These are phyloP conservation scores for Dendrobium huoshanense DNA, from an alignment of 106 monocot genomes.

Conservation along the genomic window DNA sequence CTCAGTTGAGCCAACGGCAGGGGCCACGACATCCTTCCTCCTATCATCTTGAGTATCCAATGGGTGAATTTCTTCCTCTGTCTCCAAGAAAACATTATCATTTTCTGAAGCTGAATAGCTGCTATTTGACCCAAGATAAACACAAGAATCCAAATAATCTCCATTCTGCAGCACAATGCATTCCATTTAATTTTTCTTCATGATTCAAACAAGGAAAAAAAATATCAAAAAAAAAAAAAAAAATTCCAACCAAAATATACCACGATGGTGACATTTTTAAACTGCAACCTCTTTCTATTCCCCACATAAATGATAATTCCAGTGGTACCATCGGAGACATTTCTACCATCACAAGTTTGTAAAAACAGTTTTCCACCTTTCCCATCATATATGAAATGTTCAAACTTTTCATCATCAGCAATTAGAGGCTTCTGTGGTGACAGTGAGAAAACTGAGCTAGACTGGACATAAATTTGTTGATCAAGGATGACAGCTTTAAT, in stretches of 20 bases:
- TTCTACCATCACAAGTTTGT: constrained; percentile 42
- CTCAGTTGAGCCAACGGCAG: constrained; percentile 30
- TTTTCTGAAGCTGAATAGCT: constrained; percentile 73
- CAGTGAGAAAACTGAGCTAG: constrained; percentile 45
- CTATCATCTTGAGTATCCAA: constrained; percentile 21
- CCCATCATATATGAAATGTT: constrained; percentile 93
- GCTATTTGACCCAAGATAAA: constrained; percentile 80
- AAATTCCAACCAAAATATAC: constrained; percentile 27
- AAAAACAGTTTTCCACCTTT: constrained; percentile 78
- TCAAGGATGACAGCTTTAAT: constrained; percentile 52
- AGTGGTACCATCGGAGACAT: constrained; percentile 23
- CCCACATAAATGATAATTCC: constrained; percentile 74
- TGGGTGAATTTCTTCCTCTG: constrained; percentile 15
- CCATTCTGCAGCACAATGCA: constrained; percentile 60
- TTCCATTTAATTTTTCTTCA: not conserved
- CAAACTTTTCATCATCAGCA: constrained; percentile 76
- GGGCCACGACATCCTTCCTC: not conserved
- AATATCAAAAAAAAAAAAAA: not conserved
- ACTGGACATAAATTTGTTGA: constrained; percentile 57
- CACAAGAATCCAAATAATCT: constrained; percentile 79
- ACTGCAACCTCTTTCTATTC: constrained; percentile 76
- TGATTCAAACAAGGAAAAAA: not conserved
- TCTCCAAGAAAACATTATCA: constrained; percentile 63
- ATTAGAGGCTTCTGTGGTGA: constrained; percentile 75
- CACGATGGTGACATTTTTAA: constrained; percentile 81